Evolutionary conservation across 2,329 filamentous ascomycete genomes (phyloP).

Genomic region (Aspergillus sp.): DNA sequence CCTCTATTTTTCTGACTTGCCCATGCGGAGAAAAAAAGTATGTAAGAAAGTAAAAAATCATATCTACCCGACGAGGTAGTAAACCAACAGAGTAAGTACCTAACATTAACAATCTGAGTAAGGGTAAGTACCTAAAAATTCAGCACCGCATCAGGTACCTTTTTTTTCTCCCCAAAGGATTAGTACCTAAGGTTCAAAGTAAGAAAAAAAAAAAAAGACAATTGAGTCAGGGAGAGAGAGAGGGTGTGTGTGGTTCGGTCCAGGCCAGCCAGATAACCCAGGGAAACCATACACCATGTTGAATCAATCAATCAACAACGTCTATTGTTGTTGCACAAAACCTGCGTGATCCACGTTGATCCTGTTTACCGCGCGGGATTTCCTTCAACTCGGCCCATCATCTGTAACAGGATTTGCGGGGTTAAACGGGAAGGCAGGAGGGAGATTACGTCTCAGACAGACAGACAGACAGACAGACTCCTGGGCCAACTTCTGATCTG

Average conservation of each 20-base stretch:
- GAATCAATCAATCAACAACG: neutral
- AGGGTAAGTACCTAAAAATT: neutral
- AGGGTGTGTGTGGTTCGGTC: neutral
- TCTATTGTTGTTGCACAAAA: conserved; percentile 11
- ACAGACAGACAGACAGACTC: neutral
- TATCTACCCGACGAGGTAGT: conserved; percentile 2
- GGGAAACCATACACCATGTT: neutral
- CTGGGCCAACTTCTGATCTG: neutral
- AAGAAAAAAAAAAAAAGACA: neutral
- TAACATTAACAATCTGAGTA: neutral
- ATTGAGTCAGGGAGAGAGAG: no score
- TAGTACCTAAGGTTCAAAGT: neutral
- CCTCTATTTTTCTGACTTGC: no score
- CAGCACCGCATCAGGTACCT: neutral
- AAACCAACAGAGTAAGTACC: neutral
- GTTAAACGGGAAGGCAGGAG: neutral
- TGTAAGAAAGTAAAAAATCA: no score
- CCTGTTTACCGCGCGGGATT: conserved; percentile 16
- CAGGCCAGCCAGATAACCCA: conserved; percentile 3
- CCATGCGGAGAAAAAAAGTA: no score
- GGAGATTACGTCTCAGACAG: conserved; percentile 6
- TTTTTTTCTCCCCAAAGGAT: neutral
- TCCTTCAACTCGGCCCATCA: neutral
- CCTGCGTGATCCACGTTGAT: conserved; percentile 13
- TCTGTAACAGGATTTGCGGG: conserved; percentile 11